These are phyloP conservation scores for Magnaporthiopsis incrustans DNA, from an alignment of 2,329 filamentous ascomycete species.

Conservation along the genomic window DNA sequence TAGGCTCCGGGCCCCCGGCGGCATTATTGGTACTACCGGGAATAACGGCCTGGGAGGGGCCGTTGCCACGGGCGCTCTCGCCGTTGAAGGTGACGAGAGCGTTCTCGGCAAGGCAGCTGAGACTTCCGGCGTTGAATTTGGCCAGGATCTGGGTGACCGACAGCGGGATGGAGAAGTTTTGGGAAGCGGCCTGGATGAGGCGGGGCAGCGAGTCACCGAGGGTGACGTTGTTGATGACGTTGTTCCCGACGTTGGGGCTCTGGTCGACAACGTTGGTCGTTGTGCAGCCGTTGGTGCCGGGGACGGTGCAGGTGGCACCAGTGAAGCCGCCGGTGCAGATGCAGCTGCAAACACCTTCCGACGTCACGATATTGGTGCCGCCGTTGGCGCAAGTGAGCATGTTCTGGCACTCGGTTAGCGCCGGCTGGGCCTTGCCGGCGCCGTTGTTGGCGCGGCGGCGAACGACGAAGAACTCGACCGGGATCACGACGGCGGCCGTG, in stretches of 20 bases:
- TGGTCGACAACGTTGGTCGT: slow-evolving; percentile 33
- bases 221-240: slow-evolving; percentile 57
- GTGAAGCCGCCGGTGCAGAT: slow-evolving; percentile 87
- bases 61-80: slow-evolving; percentile 24
- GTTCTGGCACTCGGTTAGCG: slow-evolving; percentile 47
- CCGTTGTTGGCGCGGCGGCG: slow-evolving; percentile 38
- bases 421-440: slow-evolving; percentile 23
- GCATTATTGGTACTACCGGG: background rate
- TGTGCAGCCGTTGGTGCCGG: slow-evolving; percentile 42
- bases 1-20: slow-evolving; percentile 8
- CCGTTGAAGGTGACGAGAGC: slow-evolving; percentile 79
- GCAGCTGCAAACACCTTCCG: slow-evolving; percentile 66
- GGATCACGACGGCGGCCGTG: slow-evolving; percentile 75
- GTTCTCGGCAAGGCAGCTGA: slow-evolving; percentile 81
- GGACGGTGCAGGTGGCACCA: slow-evolving; percentile 41
- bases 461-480: slow-evolving; percentile 57
- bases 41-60: background rate
- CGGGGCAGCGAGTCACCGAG: slow-evolving; percentile 72
- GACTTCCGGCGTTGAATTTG: slow-evolving; percentile 64
- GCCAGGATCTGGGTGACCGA: slow-evolving; percentile 61
- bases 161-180: slow-evolving; percentile 70
- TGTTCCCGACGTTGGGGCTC: slow-evolving; percentile 21
- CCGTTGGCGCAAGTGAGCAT: slow-evolving; percentile 68
- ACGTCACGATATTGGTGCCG: slow-evolving; percentile 61
- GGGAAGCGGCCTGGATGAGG: slow-evolving; percentile 55